Conservation (phyloP, 345 rosid genomes). For the Hypericum androsaemum region DNA sequence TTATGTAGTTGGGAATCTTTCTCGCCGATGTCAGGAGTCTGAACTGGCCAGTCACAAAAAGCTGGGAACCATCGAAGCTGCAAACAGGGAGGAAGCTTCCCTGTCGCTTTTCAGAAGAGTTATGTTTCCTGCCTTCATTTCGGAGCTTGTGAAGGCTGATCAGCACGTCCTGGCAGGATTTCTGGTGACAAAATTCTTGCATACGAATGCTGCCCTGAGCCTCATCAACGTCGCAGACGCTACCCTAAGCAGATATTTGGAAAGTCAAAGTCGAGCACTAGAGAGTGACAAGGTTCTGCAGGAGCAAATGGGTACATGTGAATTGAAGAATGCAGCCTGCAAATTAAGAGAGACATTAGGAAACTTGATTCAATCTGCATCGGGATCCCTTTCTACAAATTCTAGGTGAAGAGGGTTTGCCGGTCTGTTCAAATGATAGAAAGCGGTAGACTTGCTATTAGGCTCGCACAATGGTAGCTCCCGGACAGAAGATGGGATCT, state of each 20-base stretch:
- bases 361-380: conserved; percentile 41
- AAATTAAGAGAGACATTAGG: conserved; percentile 34
- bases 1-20: conserved; percentile 56
- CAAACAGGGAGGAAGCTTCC: conserved; percentile 13
- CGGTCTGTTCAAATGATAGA: no score
- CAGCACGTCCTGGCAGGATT: conserved; percentile 75
- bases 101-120: conserved; percentile 37
- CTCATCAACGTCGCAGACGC: conserved; percentile 58
- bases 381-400: conserved; percentile 27
- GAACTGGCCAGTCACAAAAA: conserved; percentile 17
- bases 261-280: conserved; percentile 36
- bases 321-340: conserved; percentile 37
- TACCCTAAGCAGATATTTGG: conserved; percentile 54
- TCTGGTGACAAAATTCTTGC: conserved; percentile 68
- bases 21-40: conserved; percentile 55
- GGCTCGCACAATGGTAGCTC: no score
- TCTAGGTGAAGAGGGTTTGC: background rate
- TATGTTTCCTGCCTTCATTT: conserved; percentile 55
- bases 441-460: no score
- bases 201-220: conserved; percentile 54
- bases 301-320: conserved; percentile 17
- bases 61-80: conserved; percentile 17
- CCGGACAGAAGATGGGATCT: no score
- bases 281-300: conserved; percentile 21
- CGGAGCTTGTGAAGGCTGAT: conserved; percentile 63